Evolutionary conservation across 1,284 basidiomycete species (phyloP), one percentile per base, ranked within the genome.

Genomic region (Marasmius oreades): DNA sequence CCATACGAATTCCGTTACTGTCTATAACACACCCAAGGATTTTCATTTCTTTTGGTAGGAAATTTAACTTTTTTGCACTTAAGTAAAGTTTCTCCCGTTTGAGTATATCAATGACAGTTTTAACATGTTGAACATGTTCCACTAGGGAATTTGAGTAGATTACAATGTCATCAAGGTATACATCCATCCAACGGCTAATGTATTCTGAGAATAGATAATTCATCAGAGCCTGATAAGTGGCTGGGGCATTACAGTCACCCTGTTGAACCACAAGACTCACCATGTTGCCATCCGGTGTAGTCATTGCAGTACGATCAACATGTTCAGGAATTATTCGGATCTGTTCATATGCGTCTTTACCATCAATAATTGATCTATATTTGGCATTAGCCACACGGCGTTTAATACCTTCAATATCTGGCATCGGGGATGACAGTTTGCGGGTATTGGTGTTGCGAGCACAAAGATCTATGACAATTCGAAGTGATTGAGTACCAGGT

Each of bases 101-200:
- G 2, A 73, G 28, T 1, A 69, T 63, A 0, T 64, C 58, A 1
- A 73, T 54, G 0, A 72, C 60, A 0, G 10, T 58, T 2, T 53
- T 56, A 0, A 69, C 58, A 28, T 69, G 67, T 2, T 59, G n/a
- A 0, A 69, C 46, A 43, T 74, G 71, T 0, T 73, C 69, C 2
- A 64, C 59, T 0, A 70, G 43, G 0, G 61, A 64, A 7, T 66
- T 54, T 0, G 65, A 68, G 53, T 69, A 71, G 5, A 74, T 59
- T 0, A 70, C 43, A 0, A 70, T 69, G 16, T 73, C 62, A 39
- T 72, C 67, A 1, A 71, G 58, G 53, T 70, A 71, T 0, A 70
- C 64, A 50, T 67, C 63, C 59, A 69, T 62, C 34, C 62, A 69
- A 34, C 63, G 52, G 1, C 68, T 67, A 45, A 71, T 64, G 37